Evolutionary conservation across 2,329 filamentous ascomycete species (phyloP), one percentile per base, ranked within the genome.

Genomic region (Fusarium kyushuense): DNA sequence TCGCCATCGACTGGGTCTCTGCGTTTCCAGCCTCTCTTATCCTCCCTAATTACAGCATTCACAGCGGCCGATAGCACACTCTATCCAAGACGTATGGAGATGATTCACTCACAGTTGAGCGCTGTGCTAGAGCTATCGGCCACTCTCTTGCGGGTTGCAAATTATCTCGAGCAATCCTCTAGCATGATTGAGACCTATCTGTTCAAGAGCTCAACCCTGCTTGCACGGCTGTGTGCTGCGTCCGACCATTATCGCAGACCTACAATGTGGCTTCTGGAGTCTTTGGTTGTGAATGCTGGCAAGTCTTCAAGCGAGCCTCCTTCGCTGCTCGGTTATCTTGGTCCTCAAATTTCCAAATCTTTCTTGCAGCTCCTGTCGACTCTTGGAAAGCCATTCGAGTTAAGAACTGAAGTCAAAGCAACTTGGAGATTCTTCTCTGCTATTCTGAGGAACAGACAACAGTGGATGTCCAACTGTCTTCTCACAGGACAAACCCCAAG

Each of bases 401-500:
- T 93, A 70, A 80, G 86, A 3, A 78, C 83, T 8, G 87, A 93
- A 54, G 88, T 91, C 40, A 86, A 88, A 41, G 84, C 85, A 10
- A 90, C 93, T 21, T 99, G 95, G 96, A 88, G 87, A 58, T 90
- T 99, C 74, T 89, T 98, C 54, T 92, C 94, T 4, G 90, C 91
- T 5, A 90, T 98, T 46, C 87, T 99, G 63, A 91, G 92, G 69
- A 94, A 93, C 76, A 90, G 93, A 66, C 96, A 99, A 76, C 94
- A 97, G 75, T 98, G 95, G 92, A 92, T 99, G 82, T 93, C 95
- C 0, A 93, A 97, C 65, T 97, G 94, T 75, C 84, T 99, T 11
- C 87, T 98, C 38, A 97, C 94, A 9, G 96, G 94, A 23, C 91
- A 90, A 74, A 93, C 93, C 1, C 94, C 95, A 6, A 89, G 92